Base-by-base conservation (phyloP, 2,329 filamentous ascomycete genomes). In the Berkeleyomyces basicola region DNA sequence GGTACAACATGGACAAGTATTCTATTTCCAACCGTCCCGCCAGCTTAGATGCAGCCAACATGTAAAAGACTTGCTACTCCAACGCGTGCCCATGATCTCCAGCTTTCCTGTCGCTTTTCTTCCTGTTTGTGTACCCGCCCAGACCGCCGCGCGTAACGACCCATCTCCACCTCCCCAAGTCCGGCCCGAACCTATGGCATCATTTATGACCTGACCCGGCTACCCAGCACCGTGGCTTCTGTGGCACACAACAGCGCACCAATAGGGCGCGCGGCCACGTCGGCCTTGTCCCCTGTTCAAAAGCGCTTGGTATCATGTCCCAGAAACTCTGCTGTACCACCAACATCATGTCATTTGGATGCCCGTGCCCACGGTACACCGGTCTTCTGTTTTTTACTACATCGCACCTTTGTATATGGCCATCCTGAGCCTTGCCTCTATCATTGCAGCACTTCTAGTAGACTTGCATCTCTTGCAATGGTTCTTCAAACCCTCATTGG, bases 401-500 rank as follows among this genome's bases (percentile, higher is more conserved):
- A 46, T 37, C 49, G 37, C 49, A 31, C 4, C 11, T n/a, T 55
- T 9, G 7, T n/a, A 14, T n/a, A 10, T 37, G 3, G 2, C 23
- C 23, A 23, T 23, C 23, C 23, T 2, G 23, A 23, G 23, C 23
- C 23, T 23, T 23, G 23, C 23, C 23, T 23, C 23, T 23, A 23
- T 23, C 23, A 23, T 23, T 1, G 2, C 23, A 23, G 11, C 33
- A 11, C 31, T 7, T n/a, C 39, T 46, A 23, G 31, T 39, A 7
- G 33, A 23, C 16, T 36, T 3, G 23, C n/a, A 3, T 44, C 42
- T 36, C 36, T 14, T 33, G 53, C 55, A 36, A 70, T 69, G 67
- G 67, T 67, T 9, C 65, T 72, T 37, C 68, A 70, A 2, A 73
- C 75, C 40, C 69, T 75, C 43, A 67, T 75, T 58, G 73, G 73